Evolutionary conservation across 2,329 filamentous ascomycete genomes (phyloP).

Genomic region (Xylaria sp.): DNA sequence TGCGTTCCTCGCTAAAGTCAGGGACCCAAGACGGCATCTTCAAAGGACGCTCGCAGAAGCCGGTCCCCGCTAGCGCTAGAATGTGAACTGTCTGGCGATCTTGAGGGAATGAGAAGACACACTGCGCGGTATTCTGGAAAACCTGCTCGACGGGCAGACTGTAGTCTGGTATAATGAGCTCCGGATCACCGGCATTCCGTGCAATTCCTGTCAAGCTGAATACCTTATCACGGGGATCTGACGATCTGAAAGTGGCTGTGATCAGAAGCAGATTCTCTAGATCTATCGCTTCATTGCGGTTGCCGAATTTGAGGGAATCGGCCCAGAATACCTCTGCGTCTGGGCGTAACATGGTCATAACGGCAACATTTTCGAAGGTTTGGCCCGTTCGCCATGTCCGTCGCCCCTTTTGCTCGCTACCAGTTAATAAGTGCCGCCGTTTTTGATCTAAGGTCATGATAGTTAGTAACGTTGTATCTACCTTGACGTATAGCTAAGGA

Average conservation of each 20-base stretch:
- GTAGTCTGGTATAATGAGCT: conserved; percentile 15
- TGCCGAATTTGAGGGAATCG: neutral
- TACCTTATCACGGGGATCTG: conserved; percentile 24
- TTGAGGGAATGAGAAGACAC: neutral
- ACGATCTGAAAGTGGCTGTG: conserved; percentile 13
- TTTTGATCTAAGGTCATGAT: neutral
- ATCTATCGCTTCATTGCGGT: neutral
- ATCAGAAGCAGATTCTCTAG: conserved; percentile 19
- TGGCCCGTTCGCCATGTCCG: conserved; percentile 7
- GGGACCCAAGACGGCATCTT: conserved; percentile 19
- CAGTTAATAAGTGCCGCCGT: conserved; percentile 10
- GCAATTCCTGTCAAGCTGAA: conserved; percentile 20
- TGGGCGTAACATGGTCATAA: conserved; percentile 12
- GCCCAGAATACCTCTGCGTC: neutral
- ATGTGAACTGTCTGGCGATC: conserved; percentile 14
- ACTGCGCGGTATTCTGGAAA: conserved; percentile 6
- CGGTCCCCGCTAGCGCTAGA: conserved; percentile 19
- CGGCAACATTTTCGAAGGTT: conserved; percentile 14
- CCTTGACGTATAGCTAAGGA: neutral
- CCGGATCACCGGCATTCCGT: neutral
- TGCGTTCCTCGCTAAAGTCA: conserved; percentile 17
- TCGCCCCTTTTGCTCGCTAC: neutral
- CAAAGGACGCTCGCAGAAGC: neutral
- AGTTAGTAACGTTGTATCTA: neutral
- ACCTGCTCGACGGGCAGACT: conserved; percentile 18